These are phyloP conservation scores for Pyrenophora tritici-repentis DNA, from an alignment of 2,329 filamentous ascomycete species.

Conservation along the genomic window DNA sequence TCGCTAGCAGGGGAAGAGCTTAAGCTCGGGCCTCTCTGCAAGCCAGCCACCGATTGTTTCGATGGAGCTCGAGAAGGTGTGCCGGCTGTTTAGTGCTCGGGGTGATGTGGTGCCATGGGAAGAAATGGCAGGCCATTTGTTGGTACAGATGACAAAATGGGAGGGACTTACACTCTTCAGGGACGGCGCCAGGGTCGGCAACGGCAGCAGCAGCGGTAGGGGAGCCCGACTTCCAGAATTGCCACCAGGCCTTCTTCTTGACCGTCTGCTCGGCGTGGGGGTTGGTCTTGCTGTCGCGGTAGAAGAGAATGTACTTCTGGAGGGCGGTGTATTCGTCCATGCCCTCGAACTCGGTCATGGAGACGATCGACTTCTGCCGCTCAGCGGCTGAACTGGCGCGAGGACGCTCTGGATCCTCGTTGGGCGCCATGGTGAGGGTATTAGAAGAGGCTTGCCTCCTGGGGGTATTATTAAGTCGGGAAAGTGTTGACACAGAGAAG, in stretches of 20 bases:
- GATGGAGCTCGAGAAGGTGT: constrained; percentile 15
- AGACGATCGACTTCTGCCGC: constrained; percentile 44
- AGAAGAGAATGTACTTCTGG: constrained; percentile 70
- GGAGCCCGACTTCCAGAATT: constrained; percentile 58
- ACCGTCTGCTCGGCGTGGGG: constrained; percentile 51
- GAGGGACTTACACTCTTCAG: constrained; percentile 57
- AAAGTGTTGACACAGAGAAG: constrained; percentile 34
- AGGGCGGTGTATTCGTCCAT: constrained; percentile 68
- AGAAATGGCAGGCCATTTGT: background rate
- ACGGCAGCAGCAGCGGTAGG: constrained; percentile 33
- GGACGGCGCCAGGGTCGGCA: constrained; percentile 52
- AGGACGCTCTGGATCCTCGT: constrained; percentile 45
- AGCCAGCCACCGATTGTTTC: constrained; percentile 16
- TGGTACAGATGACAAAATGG: background rate
- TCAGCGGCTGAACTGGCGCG: constrained; percentile 35
- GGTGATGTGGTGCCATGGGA: background rate
- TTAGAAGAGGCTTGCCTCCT: constrained; percentile 28
- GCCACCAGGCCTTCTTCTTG: constrained; percentile 62
- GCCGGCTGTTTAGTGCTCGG: background rate
- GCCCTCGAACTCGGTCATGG: constrained; percentile 49
- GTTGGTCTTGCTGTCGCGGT: constrained; percentile 62
- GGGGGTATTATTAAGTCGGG: constrained; percentile 22
- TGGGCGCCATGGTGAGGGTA: constrained; percentile 28
- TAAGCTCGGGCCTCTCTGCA: constrained; percentile 19
- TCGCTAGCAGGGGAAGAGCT: constrained; percentile 16